Evolutionary conservation across 1,284 basidiomycete species (phyloP), one percentile per base, ranked within the genome.

Genomic region (Heterobasidion occidentale): DNA sequence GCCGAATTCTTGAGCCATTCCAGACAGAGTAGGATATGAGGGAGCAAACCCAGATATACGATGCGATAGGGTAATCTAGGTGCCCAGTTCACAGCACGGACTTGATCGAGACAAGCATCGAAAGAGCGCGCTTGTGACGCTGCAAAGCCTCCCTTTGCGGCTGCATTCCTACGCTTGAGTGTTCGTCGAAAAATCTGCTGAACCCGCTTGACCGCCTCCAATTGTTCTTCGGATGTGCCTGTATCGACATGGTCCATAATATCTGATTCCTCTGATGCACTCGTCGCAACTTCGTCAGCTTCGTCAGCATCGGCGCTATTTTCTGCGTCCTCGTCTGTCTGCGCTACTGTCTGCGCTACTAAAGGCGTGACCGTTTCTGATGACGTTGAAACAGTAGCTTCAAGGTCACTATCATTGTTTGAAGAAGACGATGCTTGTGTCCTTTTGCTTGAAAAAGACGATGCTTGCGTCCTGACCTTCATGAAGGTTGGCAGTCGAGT

Each of bases 1-100:
- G 70, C 62, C 20, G 68, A 55, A 1, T 59, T 53, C 9, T 70
- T 65, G 9, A 71, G 65, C 19, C 66, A 62, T 27, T 80, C 73
- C 17, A 83, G 68, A 57, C 71, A 78, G 3, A 75, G 64, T 20
- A 80, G 67, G 4, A 79, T 63, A 59, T 74, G 76, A 0, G 81
- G 78, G 5, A 84, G 65, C 7, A 78, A 74, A 1, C 79, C 79
- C 2, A 80, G 68, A 63, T 76, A 79, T 14, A 78, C 65, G 2
- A 68, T 56, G 17, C 73, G 73, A 60, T 83, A 27, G 27, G 27
- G 81, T 11, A 19, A 36, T 7, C 59, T 62, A 27, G 56, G 52
- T 8, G 67, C 58, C 74, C 76, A 76, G 5, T 64, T 60, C n/a
- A 72, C 68, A 9, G 60, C 61, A 12, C 57, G 58, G 4, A 70